Base-by-base conservation (phyloP, 768 basidiomycete genomes). In the Mrakia hoshinonis region DNA sequence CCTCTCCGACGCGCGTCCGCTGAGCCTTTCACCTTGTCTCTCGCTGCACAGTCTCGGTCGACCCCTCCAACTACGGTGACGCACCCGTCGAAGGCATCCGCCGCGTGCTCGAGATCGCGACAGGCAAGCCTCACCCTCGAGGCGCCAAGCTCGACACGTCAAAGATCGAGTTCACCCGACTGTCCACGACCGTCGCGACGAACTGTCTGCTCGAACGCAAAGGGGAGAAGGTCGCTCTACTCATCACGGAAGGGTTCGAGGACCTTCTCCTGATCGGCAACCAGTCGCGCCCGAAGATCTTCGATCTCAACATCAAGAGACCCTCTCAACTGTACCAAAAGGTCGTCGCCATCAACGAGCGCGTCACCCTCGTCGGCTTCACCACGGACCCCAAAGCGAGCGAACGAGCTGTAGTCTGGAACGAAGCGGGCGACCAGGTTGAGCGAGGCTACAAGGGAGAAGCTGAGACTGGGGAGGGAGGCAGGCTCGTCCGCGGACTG, bases 301-400 rank as follows among this genome's bases (percentile, higher is more conserved):
- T 76, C 51, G 75, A 75, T 39, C 69, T 76, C 29, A 69, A 70
- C 55, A 69, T 76, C 47, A 48, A 68, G 24, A 38, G 68, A 26
- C 51, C 70, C 34, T 67, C 73, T 20, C 67, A 75, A 38, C 36
- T 61, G 26, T 68, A 69, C 15, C 67, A 74, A 13, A 51, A 67
- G 15, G 72, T 76, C 20, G 60, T 76, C 20, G 66, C 67, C 22
- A 72, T 73, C 36, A 64, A 74, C 11, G 75, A 76, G 54, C 62
- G 75, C 38, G 74, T 78, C 13, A 78, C 77, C 12, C 54, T 75
- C 43, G 77, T 76, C 58, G 76, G 76, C 47, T 76, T 71, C 66
- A 74, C 43, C 43, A 72, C 52, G 58, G 73, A 66, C 69, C 74
- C 75, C 29, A 70, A 46, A 34, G 73, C n/a, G 39, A 36, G 29